Percentiles rank a stretch among this genome's conserved stretches.
phyloP scores from a whole-genome alignment of 768 basidiomycete genomes.

The Rhodosporidiobolus sp. region DNA sequence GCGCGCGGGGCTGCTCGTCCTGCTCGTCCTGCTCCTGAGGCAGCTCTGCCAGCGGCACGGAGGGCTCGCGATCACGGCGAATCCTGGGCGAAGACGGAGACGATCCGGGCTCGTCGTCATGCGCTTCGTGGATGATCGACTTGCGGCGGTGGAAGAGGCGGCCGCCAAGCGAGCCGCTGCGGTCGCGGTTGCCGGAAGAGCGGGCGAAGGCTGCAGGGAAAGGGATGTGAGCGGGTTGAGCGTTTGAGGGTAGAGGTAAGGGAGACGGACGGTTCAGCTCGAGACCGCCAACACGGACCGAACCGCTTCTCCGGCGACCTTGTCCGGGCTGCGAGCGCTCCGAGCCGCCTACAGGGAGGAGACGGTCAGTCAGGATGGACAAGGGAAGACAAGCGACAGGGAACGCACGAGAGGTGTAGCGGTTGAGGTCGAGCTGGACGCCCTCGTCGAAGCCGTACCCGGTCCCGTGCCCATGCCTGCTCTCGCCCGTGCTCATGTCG shows the following conservation, averaged over 20 bases:
- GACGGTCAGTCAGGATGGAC: not conserved
- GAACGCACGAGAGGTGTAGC: conserved; percentile 26
- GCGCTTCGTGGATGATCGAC: conserved; percentile 1
- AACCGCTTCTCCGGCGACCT: not conserved
- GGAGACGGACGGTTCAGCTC: conserved; percentile 11
- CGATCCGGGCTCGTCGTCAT: not conserved
- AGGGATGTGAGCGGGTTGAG: not conserved
- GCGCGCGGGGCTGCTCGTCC: too few relatives aligned
- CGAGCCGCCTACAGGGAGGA: not conserved
- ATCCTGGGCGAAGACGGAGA: too few relatives aligned
- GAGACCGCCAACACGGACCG: not conserved
- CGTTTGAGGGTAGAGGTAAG: not conserved
- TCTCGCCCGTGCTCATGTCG: conserved; percentile 34
- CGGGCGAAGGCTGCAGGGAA: conserved; percentile 2
- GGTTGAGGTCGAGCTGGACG: conserved; percentile 12
- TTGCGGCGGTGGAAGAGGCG: conserved; percentile 10
- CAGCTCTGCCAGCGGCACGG: not conserved
- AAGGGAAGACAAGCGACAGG: not conserved
- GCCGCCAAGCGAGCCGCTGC: conserved; percentile 1
- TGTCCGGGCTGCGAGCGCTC: not conserved
- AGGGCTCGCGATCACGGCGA: not conserved
- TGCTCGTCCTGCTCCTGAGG: not conserved
- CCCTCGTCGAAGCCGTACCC: conserved; percentile 38
- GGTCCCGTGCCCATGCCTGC: conserved; percentile 6
- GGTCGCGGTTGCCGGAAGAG: not conserved